Evolutionary conservation across 225 moss, liverwort and hornwort species (phyloP).

Genomic region (Sphagnum contortum): DNA sequence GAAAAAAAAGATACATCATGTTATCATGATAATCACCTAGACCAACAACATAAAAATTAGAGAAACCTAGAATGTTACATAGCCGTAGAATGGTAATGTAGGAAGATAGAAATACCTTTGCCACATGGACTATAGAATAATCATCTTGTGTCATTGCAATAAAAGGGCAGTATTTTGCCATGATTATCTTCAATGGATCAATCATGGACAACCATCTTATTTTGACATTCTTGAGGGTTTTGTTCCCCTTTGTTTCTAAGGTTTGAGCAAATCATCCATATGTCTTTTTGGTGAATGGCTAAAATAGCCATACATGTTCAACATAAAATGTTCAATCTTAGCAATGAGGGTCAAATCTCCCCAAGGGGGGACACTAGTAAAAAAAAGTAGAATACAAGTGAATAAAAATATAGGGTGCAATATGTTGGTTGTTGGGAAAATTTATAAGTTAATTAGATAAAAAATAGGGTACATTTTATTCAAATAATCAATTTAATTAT

Average conservation of each 20-base stretch:
- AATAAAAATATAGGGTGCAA: no score
- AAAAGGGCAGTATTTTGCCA: not conserved
- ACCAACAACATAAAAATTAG: no score
- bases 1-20: no score
- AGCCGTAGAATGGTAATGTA: no score
- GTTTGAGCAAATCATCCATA: not conserved
- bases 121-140: not conserved
- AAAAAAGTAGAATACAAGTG: no score
- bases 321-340: not conserved
- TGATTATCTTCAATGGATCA: not conserved
- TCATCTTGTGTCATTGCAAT: not conserved
- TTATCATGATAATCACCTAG: no score
- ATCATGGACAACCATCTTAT: not conserved
- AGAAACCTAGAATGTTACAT: no score
- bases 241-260: not conserved
- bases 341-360: not conserved
- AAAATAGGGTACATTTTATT: no score
- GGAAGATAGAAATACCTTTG: not conserved
- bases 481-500: no score
- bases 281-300: not conserved
- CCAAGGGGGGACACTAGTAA: no score
- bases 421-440: no score
- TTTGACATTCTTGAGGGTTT: not conserved
- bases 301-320: not conserved
- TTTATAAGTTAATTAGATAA: no score